Evolutionary conservation across 2,329 filamentous ascomycete genomes (phyloP).

Genomic region (Monosporascus ibericus): DNA sequence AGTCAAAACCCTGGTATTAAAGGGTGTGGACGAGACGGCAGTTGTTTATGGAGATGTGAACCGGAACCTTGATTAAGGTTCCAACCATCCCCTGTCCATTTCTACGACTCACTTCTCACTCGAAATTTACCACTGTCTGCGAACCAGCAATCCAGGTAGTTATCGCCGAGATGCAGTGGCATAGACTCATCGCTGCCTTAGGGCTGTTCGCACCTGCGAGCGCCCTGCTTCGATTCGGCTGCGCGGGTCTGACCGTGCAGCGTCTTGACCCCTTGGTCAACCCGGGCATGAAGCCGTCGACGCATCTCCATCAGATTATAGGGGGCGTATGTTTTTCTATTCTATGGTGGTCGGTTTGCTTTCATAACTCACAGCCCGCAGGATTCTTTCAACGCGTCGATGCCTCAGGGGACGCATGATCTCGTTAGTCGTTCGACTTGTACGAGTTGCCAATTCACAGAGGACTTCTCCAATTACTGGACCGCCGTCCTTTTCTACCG

Average conservation of each 20-base stretch:
- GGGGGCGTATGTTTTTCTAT: conserved; percentile 32
- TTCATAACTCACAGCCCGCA: conserved; percentile 9
- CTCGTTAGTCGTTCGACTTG: conserved; percentile 30
- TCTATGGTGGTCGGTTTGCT: neutral
- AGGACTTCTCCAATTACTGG: conserved; percentile 28
- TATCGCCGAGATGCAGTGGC: conserved; percentile 19
- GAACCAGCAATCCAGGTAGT: neutral
- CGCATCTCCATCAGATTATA: conserved; percentile 52
- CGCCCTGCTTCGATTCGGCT: conserved; percentile 32
- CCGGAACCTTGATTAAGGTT: conserved; percentile 3
- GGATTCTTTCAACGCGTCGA: conserved; percentile 38
- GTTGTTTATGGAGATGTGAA: conserved; percentile 5
- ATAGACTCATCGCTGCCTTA: conserved; percentile 14
- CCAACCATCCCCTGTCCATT: conserved; percentile 6
- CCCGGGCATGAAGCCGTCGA: conserved; percentile 40
- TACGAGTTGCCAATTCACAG: conserved; percentile 33
- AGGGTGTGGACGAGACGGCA: conserved; percentile 14
- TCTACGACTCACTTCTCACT: neutral
- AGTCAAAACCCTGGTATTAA: conserved; percentile 5
- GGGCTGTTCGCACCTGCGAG: conserved; percentile 22
- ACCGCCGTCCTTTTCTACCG: conserved; percentile 27
- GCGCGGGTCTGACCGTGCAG: conserved; percentile 45
- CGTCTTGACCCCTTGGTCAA: conserved; percentile 30
- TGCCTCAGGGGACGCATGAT: conserved; percentile 28
- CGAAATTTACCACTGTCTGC: neutral